Evolutionary conservation across 2,329 filamentous ascomycete genomes (phyloP), one percentile per base, ranked within the genome.

Genomic region (Pseudocercospora pini-densiflorae): DNA sequence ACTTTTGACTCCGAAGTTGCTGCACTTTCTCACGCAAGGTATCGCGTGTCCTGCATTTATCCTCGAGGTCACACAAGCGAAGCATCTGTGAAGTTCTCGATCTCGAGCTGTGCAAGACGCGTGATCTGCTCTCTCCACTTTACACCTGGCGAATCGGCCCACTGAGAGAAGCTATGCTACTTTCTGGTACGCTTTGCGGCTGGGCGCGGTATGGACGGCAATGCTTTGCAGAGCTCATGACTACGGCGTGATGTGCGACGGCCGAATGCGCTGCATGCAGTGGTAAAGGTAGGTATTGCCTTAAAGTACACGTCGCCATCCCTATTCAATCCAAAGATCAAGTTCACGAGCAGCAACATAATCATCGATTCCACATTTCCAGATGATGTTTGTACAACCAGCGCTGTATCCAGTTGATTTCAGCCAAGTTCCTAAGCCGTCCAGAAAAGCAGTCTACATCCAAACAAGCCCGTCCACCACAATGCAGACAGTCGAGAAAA

Each of bases 41-140:
- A 53, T 53, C 23, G 45, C 45, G 45, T 47, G 19, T 53, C 49
- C 24, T 53, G 19, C 14, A 36, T 43, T 29, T 45, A 31, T 47
- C 43, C 5, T 31, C 23, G 10, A 36, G n/a, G n/a, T 36, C 23
- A 29, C 29, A 58, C n/a, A 58, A 43, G 24, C 54, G 45, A 53
- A 23, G 49, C 33, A 12, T 53, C 49, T 53, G 49, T 27, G 24
- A 24, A 10, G 51, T 27, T 54, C 51, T 54, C 51, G 63, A 58
- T 65, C 63, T 62, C 58, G 58, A 55, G 45, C 53, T 43, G 60
- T 8, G 9, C 53, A 53, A 19, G 29, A 51, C 55, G 64, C 64
- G 36, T 54, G 43, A 53, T 45, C 51, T 12, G 55, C 16, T 47
- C 62, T 64, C 63, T 43, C 63, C 63, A 65, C 53, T 66, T 66